A percentile compares a stretch with the other conserved stretches of the same genome.
phyloP scores from a whole-genome alignment of 768 basidiomycete genomes.

The Tricholomella constricta region DNA sequence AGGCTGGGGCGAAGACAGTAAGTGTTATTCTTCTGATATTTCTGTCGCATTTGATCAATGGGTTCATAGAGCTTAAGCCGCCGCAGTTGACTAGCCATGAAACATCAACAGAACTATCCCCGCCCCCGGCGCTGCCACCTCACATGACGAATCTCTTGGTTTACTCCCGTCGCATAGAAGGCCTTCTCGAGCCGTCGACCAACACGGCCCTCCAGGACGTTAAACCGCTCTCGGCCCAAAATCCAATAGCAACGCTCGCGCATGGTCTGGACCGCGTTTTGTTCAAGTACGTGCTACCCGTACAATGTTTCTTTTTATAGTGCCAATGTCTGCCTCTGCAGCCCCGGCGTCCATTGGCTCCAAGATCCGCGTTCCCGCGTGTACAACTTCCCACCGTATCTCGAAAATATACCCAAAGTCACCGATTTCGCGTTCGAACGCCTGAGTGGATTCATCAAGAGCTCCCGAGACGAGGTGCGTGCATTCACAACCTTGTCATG shows the following conservation, averaged over 20 bases:
- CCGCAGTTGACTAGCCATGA: too few relatives aligned
- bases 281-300: slow-evolving; percentile 33
- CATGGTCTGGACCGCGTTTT: slow-evolving; percentile 73
- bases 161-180: slow-evolving; percentile 36
- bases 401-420: slow-evolving; percentile 75
- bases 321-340: slow-evolving; percentile 30
- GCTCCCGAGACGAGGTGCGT: slow-evolving; percentile 73
- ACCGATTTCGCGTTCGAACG: slow-evolving; percentile 86
- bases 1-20: slow-evolving; percentile 28
- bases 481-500: neutral
- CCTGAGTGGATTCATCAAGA: slow-evolving; percentile 70
- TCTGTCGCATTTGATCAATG: neutral
- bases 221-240: slow-evolving; percentile 41
- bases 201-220: slow-evolving; percentile 36
- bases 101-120: too few relatives aligned
- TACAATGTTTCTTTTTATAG: neutral
- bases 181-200: slow-evolving; percentile 28
- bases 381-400: slow-evolving; percentile 78
- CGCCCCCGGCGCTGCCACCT: slow-evolving; percentile 8
- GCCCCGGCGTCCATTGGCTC: slow-evolving; percentile 88
- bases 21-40: neutral
- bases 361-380: slow-evolving; percentile 83
- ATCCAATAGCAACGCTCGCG: slow-evolving; percentile 61
- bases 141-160: slow-evolving; percentile 14
- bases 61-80: too few relatives aligned